Base-by-base conservation (phyloP, 106 monocot genomes). In the Phalaenopsis equestris region DNA sequence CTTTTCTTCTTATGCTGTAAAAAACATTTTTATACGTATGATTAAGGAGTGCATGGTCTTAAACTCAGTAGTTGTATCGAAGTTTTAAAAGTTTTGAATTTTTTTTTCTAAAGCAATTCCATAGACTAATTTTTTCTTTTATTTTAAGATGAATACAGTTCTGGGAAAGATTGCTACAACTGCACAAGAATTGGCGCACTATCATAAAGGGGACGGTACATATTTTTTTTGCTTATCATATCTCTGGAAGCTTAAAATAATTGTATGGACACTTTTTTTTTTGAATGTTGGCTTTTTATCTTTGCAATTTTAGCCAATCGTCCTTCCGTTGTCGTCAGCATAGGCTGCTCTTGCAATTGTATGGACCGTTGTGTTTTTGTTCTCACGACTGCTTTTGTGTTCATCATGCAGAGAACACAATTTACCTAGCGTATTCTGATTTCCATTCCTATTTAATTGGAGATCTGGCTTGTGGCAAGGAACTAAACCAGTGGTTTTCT, bases 101-200 rank as follows among this genome's bases (percentile, higher is more conserved):
- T 48, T 47, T 47, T 48, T 48, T 39, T 70, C 39, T 3, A 16
- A 70, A 14, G 39, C 70, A 70, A 3, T 70, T 70, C 14, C 10
- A 38, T 15, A 70, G n/a, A 4, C 70, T 76, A 49, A 76, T 47
- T 47, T 42, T 48, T 81, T 72, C 70, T 52, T 77, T 80, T 21
- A 14, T 48, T 76, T 78, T 84, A 79, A 98, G 95, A 95, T 99
- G 95, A 91, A 99, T 91, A 89, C 83, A 72, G 99, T 90, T 91
- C 90, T 99, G 17, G 99, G 99, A 78, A 90, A 88, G 79, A 91
- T 99, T 79, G 86, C 87, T 24, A 86, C 91, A 36, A 99, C 91
- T 78, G 86, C 95, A 82, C 89, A 91, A 52, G 95, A 99, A 75
- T 84, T 99, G 81, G 91, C 93, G 42, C 93, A 91, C 47, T 99